Evolutionary conservation across 2,329 filamentous ascomycete genomes (phyloP).

Genomic region (Exophiala mesophila): DNA sequence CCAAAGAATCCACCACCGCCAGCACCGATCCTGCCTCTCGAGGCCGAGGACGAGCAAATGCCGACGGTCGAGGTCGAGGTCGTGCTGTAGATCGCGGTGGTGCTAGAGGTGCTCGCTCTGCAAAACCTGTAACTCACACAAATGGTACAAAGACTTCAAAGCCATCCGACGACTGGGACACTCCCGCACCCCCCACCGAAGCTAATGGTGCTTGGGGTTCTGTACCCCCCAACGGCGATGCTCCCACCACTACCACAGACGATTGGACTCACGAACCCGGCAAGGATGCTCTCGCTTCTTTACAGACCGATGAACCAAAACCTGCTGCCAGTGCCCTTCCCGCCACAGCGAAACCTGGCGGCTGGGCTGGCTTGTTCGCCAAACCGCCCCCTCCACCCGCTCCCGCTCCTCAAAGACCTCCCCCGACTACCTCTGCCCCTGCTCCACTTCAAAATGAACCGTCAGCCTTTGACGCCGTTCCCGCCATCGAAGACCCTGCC

Average conservation of each 20-base stretch:
- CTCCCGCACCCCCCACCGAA: conserved; percentile 13
- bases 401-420: conserved; percentile 44
- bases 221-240: conserved; percentile 27
- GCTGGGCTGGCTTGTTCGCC: conserved; percentile 71
- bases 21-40: conserved; percentile 35
- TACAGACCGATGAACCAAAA: conserved; percentile 32
- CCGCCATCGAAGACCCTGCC: conserved; percentile 33
- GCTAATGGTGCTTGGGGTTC: conserved; percentile 29
- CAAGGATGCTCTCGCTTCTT: conserved; percentile 26
- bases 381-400: conserved; percentile 54
- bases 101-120: conserved; percentile 42
- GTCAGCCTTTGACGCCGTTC: conserved; percentile 21
- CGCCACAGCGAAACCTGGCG: conserved; percentile 21
- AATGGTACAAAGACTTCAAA: conserved; percentile 38
- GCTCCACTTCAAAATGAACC: conserved; percentile 16
- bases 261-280: conserved; percentile 27
- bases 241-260: conserved; percentile 22
- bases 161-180: conserved; percentile 15
- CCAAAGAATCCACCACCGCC: conserved; percentile 38
- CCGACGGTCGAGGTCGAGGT: conserved; percentile 42
- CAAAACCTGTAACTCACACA: conserved; percentile 38
- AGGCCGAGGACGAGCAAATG: conserved; percentile 44
- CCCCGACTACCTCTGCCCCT: conserved; percentile 18
- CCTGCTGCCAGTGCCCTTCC: conserved; percentile 18
- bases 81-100: conserved; percentile 43